Conservation (phyloP, 805 yeast genomes). For the Candida takata region DNA sequence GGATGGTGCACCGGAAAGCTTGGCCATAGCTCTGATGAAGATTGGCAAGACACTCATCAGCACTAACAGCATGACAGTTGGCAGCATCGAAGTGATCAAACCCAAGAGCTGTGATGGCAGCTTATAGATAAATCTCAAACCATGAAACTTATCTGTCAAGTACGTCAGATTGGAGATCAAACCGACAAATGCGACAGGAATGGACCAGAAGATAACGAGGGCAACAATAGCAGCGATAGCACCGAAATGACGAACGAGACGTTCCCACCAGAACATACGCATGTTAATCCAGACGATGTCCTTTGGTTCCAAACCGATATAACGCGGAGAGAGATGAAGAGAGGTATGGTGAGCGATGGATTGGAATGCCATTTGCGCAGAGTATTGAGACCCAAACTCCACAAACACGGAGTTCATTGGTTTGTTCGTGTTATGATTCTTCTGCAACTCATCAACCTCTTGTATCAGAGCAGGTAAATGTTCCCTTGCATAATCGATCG, state of each 20-base stretch:
- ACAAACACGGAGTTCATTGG: constrained; percentile 80
- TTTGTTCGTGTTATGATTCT: constrained; percentile 35
- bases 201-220: constrained; percentile 59
- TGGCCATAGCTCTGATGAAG: constrained; percentile 57
- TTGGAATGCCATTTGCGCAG: constrained; percentile 69
- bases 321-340: constrained; percentile 51
- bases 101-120: constrained; percentile 52
- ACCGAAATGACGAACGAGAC: constrained; percentile 44
- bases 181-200: constrained; percentile 78
- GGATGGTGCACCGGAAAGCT: constrained; percentile 50
- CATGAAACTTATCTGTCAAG: constrained; percentile 48
- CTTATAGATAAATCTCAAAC: constrained; percentile 49
- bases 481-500: constrained; percentile 50
- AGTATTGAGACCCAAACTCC: constrained; percentile 69
- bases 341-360: constrained; percentile 59
- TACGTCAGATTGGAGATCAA: constrained; percentile 59
- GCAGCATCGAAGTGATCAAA: constrained; percentile 59
- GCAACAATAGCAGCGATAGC: constrained; percentile 50
- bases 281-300: constrained; percentile 67
- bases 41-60: constrained; percentile 64
- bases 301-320: constrained; percentile 54
- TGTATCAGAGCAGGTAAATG: constrained; percentile 49
- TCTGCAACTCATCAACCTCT: constrained; percentile 52
- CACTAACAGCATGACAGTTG: constrained; percentile 57
- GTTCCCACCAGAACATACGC: constrained; percentile 79